A percentile compares a stretch with the other conserved stretches of the same genome.
Conservation (phyloP, 148 eudicot species). For the Nyssa sinensis region DNA sequence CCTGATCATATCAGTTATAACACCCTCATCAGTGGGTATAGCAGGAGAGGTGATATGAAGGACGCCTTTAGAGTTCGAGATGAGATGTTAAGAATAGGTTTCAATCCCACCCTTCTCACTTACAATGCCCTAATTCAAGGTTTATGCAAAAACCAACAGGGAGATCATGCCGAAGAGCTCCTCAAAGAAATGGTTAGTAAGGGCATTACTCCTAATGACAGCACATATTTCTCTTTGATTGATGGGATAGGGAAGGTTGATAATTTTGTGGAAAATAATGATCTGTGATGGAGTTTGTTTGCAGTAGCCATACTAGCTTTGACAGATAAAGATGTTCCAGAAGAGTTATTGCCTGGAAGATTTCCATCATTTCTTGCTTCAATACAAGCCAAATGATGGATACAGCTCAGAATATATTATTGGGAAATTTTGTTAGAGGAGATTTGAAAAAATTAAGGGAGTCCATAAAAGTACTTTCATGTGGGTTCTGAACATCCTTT, state of each 20-base stretch:
- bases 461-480: not conserved
- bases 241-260: constrained; percentile 49
- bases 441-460: not conserved
- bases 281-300: not conserved
- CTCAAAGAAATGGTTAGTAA: constrained; percentile 62
- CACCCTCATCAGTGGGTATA: constrained; percentile 73
- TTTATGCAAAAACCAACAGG: constrained; percentile 59
- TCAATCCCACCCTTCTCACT: constrained; percentile 65
- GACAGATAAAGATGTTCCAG: constrained; percentile 4
- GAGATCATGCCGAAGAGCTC: constrained; percentile 54
- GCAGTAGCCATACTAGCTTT: not conserved
- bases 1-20: constrained; percentile 71
- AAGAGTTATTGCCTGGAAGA: not conserved
- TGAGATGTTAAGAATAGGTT: constrained; percentile 64
- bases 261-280: constrained; percentile 19
- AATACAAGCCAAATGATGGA: not conserved
- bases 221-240: constrained; percentile 53
- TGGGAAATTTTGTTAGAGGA: not conserved
- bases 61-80: constrained; percentile 66
- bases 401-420: not conserved
- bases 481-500: not conserved
- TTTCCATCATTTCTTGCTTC: not conserved
- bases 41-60: constrained; percentile 67
- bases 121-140: constrained; percentile 83
- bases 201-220: constrained; percentile 70